Evolutionary conservation across 2,329 filamentous ascomycete genomes (phyloP).

Genomic region (Nemania diffusa): DNA sequence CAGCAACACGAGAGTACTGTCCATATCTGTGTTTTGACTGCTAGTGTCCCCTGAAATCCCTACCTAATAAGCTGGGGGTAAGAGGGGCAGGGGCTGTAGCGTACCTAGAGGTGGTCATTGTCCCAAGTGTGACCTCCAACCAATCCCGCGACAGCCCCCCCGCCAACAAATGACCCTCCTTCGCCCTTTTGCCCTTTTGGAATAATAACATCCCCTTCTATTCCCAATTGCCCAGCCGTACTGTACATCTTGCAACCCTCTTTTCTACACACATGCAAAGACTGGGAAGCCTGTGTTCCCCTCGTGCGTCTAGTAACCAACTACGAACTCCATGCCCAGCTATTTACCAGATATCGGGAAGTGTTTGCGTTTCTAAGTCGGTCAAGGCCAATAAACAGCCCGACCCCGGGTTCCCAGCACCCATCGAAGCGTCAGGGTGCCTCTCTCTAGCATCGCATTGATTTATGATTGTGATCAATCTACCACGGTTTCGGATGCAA

Average conservation of each 20-base stretch:
- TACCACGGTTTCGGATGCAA: slow-evolving; percentile 43
- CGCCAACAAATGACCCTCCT: slow-evolving; percentile 33
- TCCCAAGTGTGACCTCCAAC: slow-evolving; percentile 25
- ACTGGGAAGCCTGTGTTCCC: slow-evolving; percentile 14
- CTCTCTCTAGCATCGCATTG: slow-evolving; percentile 20
- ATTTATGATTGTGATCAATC: slow-evolving; percentile 27
- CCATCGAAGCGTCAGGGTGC: slow-evolving; percentile 2
- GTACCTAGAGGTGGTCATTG: slow-evolving; percentile 26
- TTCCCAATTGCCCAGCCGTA: slow-evolving; percentile 33
- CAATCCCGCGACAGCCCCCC: slow-evolving; percentile 36
- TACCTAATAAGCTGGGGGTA: slow-evolving; percentile 25
- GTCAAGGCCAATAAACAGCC: slow-evolving; percentile 15
- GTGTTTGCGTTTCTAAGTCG: slow-evolving; percentile 21
- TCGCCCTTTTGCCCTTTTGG: slow-evolving; percentile 37
- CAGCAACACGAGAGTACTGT: background rate
- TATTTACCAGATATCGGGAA: slow-evolving; percentile 15
- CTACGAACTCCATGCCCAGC: slow-evolving; percentile 24
- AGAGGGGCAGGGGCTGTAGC: slow-evolving; percentile 27
- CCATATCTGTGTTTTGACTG: background rate
- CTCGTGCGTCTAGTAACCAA: slow-evolving; percentile 24
- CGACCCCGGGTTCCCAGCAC: slow-evolving; percentile 22
- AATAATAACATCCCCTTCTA: slow-evolving; percentile 38
- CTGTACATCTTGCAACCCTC: slow-evolving; percentile 26
- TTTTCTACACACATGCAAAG: slow-evolving; percentile 25
- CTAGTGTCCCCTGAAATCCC: slow-evolving; percentile 16